These are phyloP conservation scores for Baorangia bicolor DNA, from an alignment of 768 basidiomycete species.

Conservation along the genomic window DNA sequence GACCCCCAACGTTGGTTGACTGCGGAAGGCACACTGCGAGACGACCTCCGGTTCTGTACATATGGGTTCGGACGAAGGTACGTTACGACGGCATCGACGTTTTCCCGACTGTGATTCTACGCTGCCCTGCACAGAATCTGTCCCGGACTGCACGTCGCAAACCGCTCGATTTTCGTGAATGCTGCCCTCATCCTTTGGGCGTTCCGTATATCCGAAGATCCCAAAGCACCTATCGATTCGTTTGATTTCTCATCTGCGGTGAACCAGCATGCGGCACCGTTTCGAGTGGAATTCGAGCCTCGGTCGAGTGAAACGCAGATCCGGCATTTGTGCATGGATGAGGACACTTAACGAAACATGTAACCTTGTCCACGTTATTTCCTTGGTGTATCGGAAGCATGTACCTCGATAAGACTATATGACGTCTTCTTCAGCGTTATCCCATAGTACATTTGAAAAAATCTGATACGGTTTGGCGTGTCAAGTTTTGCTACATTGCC, in stretches of 20 bases:
- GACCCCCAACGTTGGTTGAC: slow-evolving; percentile 8
- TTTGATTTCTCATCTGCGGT: not conserved
- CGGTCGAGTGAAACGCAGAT: not conserved
- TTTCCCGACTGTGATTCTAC: not conserved
- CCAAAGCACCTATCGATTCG: not conserved
- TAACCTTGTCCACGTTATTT: too few relatives aligned
- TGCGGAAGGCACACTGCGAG: not conserved
- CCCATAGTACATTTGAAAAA: too few relatives aligned
- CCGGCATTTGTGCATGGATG: not conserved
- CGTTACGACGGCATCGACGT: not conserved
- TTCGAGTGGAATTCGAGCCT: not conserved
- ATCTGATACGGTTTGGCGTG: too few relatives aligned
- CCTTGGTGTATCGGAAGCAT: not conserved
- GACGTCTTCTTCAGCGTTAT: too few relatives aligned
- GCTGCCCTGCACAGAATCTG: not conserved
- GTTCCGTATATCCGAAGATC: slow-evolving; percentile 5
- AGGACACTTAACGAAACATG: not conserved
- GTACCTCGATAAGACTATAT: too few relatives aligned
- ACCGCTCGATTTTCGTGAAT: slow-evolving; percentile 1
- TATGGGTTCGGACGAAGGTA: slow-evolving; percentile 11
- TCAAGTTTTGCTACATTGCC: too few relatives aligned
- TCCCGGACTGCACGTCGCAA: slow-evolving; percentile 1
- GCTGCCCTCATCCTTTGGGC: not conserved
- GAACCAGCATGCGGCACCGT: not conserved
- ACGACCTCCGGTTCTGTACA: slow-evolving; percentile 5